A percentile compares a stretch with the other conserved stretches of the same genome.
phyloP scores from a whole-genome alignment of 257 asterid genomes.

The Gentiana straminea region DNA sequence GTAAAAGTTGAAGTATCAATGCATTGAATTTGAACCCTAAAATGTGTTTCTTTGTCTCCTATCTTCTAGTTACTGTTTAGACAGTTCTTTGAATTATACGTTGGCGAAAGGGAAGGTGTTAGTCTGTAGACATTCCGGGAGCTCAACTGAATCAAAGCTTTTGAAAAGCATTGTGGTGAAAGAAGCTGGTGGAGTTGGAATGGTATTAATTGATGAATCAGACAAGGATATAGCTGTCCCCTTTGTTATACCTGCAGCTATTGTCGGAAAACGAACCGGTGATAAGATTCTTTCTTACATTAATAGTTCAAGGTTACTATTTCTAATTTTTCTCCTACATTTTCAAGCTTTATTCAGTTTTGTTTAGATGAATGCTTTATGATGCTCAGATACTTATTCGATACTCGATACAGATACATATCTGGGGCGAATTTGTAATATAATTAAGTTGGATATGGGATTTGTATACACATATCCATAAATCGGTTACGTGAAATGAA shows the following conservation, averaged over 20 bases:
- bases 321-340: background rate
- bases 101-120: slow-evolving; percentile 71
- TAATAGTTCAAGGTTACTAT: slow-evolving; percentile 46
- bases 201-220: slow-evolving; percentile 78
- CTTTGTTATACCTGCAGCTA: slow-evolving; percentile 73
- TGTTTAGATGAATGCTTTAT: slow-evolving; percentile 7
- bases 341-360: slow-evolving; percentile 4
- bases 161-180: slow-evolving; percentile 60
- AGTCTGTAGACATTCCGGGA: slow-evolving; percentile 79
- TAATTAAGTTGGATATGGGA: no score
- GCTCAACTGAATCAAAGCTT: slow-evolving; percentile 78
- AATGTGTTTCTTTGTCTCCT: slow-evolving; percentile 14
- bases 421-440: no score
- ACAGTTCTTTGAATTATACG: slow-evolving; percentile 73
- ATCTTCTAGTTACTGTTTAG: slow-evolving; percentile 70
- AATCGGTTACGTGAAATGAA: no score
- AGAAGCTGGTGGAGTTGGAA: slow-evolving; percentile 83
- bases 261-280: slow-evolving; percentile 56
- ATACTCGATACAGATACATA: no score
- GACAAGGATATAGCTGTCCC: slow-evolving; percentile 86
- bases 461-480: no score
- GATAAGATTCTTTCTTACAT: slow-evolving; percentile 56
- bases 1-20: slow-evolving; percentile 17
- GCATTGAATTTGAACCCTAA: slow-evolving; percentile 18
- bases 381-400: background rate